Base-by-base conservation (phyloP, 148 eudicot genomes). In the Dianthus caryophyllus region DNA sequence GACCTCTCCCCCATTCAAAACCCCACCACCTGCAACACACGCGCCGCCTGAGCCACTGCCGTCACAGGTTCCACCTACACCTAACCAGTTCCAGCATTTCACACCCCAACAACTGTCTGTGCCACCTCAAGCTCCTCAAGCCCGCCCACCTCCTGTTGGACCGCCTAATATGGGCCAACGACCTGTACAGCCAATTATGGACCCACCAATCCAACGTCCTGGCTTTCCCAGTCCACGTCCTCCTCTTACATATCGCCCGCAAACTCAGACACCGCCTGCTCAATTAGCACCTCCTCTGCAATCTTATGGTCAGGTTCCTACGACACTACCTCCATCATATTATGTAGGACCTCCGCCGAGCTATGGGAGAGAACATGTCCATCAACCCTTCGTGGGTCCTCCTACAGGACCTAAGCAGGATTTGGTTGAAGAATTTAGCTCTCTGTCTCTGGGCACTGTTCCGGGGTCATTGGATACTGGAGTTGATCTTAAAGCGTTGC, bases 381-480 rank as follows among this genome's bases (percentile, higher is more conserved):
- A 84, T 65, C 81, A 77, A 11, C 84, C 77, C 50, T 64, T 78
- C 20, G 65, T 82, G 71, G 85, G 84, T 33, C 96, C 98, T 56
- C 85, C 96, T 1, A 74, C 77, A 39, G 78, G 83, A 39, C 15
- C 82, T 69, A 49, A 77, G 76, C 86, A 86, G 77, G 83, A 82
- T 47, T 73, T 94, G 78, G 78, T 75, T 31, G 92, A 90, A 68
- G 96, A 94, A 69, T 94, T 94, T 67, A 86, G 75, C 73, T 94
- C 96, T 50, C 80, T 94, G 36, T 84, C 98, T 44, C 39, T 94
- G 48, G 86, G 87, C 21, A 61, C 88, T 66, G 73, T 71, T 61
- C 97, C 98, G 53, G 98, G 98, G 51, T 84, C 98, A 12, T 76
- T 83, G 79, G 97, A 94, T 73, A 70, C 95, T 61, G 92, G 96